Conservation (phyloP, 75 land plant genomes). For the Picea glauca region DNA sequence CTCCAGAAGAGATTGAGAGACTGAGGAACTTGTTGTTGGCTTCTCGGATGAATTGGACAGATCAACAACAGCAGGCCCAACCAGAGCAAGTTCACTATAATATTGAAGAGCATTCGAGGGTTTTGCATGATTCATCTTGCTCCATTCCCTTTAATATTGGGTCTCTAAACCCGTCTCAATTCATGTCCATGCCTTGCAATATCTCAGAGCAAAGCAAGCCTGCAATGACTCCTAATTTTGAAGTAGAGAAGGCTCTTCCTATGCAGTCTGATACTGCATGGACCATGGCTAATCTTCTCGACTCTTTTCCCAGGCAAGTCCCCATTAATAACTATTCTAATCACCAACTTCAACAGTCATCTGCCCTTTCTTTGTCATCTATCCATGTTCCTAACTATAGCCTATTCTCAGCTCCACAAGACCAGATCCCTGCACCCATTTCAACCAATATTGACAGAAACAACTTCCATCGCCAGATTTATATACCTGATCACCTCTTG, state of each 20-base stretch:
- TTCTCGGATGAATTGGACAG: conserved; percentile 1
- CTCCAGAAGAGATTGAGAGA: conserved; percentile 11
- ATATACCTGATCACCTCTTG: neutral
- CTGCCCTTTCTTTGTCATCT: neutral
- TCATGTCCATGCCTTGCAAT: neutral
- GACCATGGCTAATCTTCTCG: neutral
- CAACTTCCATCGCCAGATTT: neutral
- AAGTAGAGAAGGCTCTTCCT: neutral
- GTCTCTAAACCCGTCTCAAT: neutral
- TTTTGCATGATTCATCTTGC: neutral
- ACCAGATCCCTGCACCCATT: neutral
- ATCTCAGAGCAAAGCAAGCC: neutral
- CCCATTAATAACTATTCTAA: no score
- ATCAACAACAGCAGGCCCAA: neutral
- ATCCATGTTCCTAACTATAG: neutral
- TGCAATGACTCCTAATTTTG: neutral
- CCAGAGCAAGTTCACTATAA: neutral
- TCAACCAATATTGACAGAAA: no score
- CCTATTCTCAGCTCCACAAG: neutral
- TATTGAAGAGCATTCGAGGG: neutral
- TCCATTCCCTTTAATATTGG: no score
- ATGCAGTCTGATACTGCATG: neutral
- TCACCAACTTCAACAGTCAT: no score
- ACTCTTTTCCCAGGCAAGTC: neutral
- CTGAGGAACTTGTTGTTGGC: neutral